Conservation (phyloP, 306 rosid genomes). For the Mimosa pudica region DNA sequence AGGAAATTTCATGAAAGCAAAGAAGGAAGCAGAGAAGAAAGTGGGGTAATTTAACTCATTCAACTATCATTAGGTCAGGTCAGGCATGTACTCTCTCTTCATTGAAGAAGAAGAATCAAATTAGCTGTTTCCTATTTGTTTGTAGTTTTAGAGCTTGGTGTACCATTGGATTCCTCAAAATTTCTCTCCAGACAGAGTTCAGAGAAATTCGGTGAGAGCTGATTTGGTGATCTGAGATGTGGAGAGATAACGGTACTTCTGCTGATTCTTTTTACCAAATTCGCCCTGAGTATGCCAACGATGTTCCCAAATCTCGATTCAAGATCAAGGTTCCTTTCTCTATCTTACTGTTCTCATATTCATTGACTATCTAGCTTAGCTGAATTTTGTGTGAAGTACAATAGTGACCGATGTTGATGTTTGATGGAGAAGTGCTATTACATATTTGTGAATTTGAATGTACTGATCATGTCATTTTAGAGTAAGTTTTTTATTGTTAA, state of each 20-base stretch:
- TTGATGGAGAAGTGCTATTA: constrained; percentile 23
- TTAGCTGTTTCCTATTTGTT: background rate
- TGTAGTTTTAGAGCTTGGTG: constrained; percentile 41
- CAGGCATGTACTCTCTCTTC: background rate
- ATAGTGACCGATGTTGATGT: background rate
- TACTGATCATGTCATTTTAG: background rate
- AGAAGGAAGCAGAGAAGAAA: background rate
- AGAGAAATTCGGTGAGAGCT: constrained; percentile 27
- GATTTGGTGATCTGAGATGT: constrained; percentile 59
- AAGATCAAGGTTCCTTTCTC: constrained; percentile 70
- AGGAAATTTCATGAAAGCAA: background rate
- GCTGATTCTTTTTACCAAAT: constrained; percentile 94
- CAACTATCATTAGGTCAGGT: constrained; percentile 42
- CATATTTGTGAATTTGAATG: constrained; percentile 28
- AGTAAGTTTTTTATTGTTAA: background rate
- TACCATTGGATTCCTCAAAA: constrained; percentile 50
- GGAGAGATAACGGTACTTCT: constrained; percentile 84
- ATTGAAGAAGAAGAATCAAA: constrained; percentile 6
- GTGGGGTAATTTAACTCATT: constrained; percentile 31
- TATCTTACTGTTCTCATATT: background rate
- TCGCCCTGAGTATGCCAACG: constrained; percentile 80
- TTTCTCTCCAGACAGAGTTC: constrained; percentile 34
- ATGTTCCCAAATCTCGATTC: constrained; percentile 85
- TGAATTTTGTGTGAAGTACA: background rate
- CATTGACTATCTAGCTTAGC: too few relatives aligned